phyloP scores from a whole-genome alignment of 306 rosid genomes.

The Rosa rugosa region DNA sequence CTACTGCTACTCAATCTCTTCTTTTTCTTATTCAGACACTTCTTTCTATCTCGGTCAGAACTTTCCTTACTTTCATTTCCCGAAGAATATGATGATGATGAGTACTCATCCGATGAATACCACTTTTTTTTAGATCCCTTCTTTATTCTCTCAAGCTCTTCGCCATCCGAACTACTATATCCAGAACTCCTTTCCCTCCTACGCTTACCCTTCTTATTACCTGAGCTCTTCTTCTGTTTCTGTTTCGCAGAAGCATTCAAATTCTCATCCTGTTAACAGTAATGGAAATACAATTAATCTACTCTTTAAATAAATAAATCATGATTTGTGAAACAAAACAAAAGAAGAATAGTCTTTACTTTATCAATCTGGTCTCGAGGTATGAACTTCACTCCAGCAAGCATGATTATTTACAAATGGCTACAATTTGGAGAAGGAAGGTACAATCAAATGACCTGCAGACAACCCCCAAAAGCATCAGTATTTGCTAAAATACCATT shows the following conservation, averaged over 20 bases:
- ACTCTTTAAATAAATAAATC: not conserved
- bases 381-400: conserved; percentile 49
- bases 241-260: conserved; percentile 32
- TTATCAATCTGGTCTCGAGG: conserved; percentile 39
- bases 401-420: conserved; percentile 22
- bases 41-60: conserved; percentile 34
- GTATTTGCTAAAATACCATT: not conserved
- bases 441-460: conserved; percentile 2
- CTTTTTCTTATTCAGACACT: conserved; percentile 35
- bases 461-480: conserved; percentile 4
- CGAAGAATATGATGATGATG: conserved; percentile 40
- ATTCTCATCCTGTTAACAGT: conserved; percentile 24
- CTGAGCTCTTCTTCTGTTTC: conserved; percentile 35
- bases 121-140: conserved; percentile 60
- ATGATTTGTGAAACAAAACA: not conserved
- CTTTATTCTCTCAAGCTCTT: conserved; percentile 46
- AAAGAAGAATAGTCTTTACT: conserved; percentile 19
- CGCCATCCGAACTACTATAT: conserved; percentile 57
- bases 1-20: conserved; percentile 32
- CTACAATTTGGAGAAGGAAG: not conserved
- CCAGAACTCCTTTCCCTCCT: conserved; percentile 44
- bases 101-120: conserved; percentile 64
- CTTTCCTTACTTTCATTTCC: conserved; percentile 44
- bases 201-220: conserved; percentile 31
- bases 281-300: not conserved